These are phyloP conservation scores for Fusarium sacchari DNA, from an alignment of 2,329 filamentous ascomycete species.

Conservation along the genomic window DNA sequence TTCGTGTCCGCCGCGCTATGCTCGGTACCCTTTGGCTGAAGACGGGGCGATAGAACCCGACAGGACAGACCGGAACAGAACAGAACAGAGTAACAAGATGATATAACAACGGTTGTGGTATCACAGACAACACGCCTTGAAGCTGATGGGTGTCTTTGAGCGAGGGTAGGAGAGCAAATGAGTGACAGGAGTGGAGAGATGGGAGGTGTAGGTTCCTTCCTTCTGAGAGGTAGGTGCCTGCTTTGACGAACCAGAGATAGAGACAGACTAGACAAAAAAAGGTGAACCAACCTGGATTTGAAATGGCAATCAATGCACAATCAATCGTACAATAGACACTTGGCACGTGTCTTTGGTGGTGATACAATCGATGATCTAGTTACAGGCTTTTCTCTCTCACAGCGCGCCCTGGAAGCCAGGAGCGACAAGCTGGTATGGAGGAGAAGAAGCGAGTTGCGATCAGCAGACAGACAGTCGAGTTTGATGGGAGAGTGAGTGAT, in stretches of 20 bases:
- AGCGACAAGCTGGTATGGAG: conserved; percentile 42
- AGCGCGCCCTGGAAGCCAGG: conserved; percentile 45
- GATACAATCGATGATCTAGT: conserved; percentile 27
- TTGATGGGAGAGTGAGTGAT: neutral
- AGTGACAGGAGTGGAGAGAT: conserved; percentile 9
- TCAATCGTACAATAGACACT: conserved; percentile 36
- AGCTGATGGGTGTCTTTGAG: conserved; percentile 18
- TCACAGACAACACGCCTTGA: conserved; percentile 7
- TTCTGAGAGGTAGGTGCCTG: neutral
- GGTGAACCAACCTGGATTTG: conserved; percentile 37
- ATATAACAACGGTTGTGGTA: conserved; percentile 10
- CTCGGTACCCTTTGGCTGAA: conserved; percentile 21
- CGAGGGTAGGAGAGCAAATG: conserved; percentile 17
- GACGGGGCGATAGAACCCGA: conserved; percentile 1
- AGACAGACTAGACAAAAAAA: conserved; percentile 30
- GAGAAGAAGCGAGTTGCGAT: conserved; percentile 29
- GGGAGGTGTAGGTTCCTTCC: conserved; percentile 8
- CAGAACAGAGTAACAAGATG: conserved; percentile 6
- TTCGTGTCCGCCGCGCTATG: conserved; percentile 33
- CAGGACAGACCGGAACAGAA: conserved; percentile 2
- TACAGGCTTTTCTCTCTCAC: conserved; percentile 38
- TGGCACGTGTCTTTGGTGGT: conserved; percentile 13
- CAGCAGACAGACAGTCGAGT: neutral
- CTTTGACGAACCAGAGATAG: conserved; percentile 6
- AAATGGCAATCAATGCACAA: conserved; percentile 20